These are phyloP conservation scores for Phytopythium helicoides DNA, from an alignment of 352 stramenopile genomes.

Conservation along the genomic window DNA sequence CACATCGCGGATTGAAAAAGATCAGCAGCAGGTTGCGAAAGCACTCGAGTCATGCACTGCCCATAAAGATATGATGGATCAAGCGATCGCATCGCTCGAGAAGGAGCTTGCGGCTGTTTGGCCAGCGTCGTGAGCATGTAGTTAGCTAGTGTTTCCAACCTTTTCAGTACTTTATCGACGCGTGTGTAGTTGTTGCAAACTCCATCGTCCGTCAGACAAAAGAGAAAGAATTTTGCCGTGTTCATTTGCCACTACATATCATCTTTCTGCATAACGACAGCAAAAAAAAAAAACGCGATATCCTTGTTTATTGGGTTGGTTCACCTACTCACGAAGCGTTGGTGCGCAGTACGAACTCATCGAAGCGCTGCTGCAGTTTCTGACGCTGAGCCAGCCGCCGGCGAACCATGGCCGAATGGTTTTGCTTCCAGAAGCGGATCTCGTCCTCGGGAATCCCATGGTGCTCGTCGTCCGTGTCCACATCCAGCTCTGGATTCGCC, in stretches of 20 bases:
- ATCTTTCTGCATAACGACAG: too few relatives aligned
- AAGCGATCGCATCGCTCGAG: conserved; percentile 58
- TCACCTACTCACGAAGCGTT: conserved; percentile 23
- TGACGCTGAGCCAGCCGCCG: conserved; percentile 78
- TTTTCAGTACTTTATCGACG: conserved; percentile 1
- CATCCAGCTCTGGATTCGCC: conserved; percentile 66
- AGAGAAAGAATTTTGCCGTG: too few relatives aligned
- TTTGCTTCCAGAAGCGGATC: conserved; percentile 86
- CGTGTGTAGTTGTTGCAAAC: not conserved
- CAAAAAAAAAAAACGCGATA: too few relatives aligned
- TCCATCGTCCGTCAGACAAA: too few relatives aligned
- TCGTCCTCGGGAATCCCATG: conserved; percentile 82
- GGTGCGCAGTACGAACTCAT: conserved; percentile 77
- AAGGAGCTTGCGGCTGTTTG: conserved; percentile 48
- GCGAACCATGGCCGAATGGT: conserved; percentile 65
- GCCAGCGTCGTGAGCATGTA: conserved; percentile 23
- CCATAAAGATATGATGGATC: conserved; percentile 62
- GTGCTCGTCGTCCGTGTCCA: conserved; percentile 75
- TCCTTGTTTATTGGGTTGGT: not conserved
- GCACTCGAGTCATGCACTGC: conserved; percentile 62
- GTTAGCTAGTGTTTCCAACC: not conserved
- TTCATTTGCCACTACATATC: too few relatives aligned
- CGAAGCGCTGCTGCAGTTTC: conserved; percentile 84
- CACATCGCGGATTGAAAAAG: conserved; percentile 52
- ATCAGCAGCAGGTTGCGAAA: conserved; percentile 55